These are phyloP conservation scores for Schizosaccharomyces octosporus DNA, from an alignment of 805 yeast species.

Conservation along the genomic window DNA sequence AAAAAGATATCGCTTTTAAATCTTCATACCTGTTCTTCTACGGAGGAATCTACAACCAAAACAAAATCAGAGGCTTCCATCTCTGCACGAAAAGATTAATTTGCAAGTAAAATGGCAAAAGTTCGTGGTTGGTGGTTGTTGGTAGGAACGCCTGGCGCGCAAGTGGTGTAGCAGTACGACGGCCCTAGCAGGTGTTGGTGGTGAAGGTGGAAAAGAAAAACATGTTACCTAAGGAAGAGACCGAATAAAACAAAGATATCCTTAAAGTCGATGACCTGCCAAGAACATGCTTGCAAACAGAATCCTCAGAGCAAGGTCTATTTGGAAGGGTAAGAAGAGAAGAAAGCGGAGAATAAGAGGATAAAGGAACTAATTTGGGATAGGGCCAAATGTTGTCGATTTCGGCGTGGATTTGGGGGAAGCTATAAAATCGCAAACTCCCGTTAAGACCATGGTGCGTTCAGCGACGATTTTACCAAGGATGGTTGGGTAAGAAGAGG, in stretches of 20 bases:
- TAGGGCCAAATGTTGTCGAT: conserved; percentile 81
- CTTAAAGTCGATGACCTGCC: too few relatives aligned
- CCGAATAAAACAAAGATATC: too few relatives aligned
- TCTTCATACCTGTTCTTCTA: not conserved
- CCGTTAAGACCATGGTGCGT: conserved; percentile 89
- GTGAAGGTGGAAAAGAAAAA: too few relatives aligned
- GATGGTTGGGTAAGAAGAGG: conserved; percentile 40
- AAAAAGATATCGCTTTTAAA: not conserved
- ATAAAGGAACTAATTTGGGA: not conserved
- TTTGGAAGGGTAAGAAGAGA: conserved; percentile 17
- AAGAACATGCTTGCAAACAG: not conserved
- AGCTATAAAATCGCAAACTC: conserved; percentile 55
- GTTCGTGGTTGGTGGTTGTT: not conserved
- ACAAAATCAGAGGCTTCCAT: not conserved
- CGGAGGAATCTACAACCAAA: not conserved
- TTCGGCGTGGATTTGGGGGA: conserved; percentile 49
- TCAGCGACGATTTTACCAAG: conserved; percentile 85
- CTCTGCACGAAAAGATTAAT: not conserved
- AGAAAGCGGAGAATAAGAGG: too few relatives aligned
- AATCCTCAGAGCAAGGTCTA: conserved; percentile 13
- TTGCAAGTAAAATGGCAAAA: not conserved
- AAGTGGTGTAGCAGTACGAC: not conserved
- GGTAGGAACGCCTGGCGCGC: not conserved
- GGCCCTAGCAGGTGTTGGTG: too few relatives aligned
- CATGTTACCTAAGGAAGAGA: too few relatives aligned